phyloP scores from a whole-genome alignment of 108 stramenopile genomes.

The Ochromonas danica region DNA sequence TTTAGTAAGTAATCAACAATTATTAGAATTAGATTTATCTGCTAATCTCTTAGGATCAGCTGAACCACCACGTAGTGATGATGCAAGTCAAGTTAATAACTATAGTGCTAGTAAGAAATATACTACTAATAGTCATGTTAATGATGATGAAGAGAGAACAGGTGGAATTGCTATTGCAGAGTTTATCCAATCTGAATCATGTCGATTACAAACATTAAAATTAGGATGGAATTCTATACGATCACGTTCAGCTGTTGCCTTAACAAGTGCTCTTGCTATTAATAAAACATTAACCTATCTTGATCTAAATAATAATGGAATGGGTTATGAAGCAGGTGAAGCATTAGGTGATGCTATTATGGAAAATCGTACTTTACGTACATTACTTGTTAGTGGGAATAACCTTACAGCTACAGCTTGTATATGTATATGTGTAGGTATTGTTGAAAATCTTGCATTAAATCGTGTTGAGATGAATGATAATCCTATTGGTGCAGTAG shows the following conservation, averaged over 20 bases:
- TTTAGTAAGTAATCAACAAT: neutral
- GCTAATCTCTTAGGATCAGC: conserved; percentile 27
- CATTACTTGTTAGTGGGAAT: neutral
- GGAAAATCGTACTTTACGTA: neutral
- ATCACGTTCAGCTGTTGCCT: neutral
- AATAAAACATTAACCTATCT: conserved; percentile 22
- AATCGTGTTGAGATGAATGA: neutral
- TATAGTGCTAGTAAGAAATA: no score
- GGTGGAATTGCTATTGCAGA: neutral
- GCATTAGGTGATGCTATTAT: conserved; percentile 1
- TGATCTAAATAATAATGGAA: conserved; percentile 10
- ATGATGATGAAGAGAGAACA: neutral
- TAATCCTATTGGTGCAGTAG: conserved; percentile 25
- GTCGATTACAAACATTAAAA: neutral
- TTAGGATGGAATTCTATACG: conserved; percentile 31
- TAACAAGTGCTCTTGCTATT: neutral
- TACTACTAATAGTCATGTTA: no score
- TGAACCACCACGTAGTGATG: neutral
- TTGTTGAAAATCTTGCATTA: conserved; percentile 10
- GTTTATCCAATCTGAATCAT: neutral
- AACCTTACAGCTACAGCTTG: neutral
- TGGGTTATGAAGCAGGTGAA: conserved; percentile 9
- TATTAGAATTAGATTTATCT: conserved; percentile 28
- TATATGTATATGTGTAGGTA: conserved; percentile 28
- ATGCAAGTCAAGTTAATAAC: no score